A percentile compares a stretch with the other conserved stretches of the same genome.
phyloP scores from a whole-genome alignment of 495 filamentous ascomycete genomes.

The Hypoxylon fuscum region DNA sequence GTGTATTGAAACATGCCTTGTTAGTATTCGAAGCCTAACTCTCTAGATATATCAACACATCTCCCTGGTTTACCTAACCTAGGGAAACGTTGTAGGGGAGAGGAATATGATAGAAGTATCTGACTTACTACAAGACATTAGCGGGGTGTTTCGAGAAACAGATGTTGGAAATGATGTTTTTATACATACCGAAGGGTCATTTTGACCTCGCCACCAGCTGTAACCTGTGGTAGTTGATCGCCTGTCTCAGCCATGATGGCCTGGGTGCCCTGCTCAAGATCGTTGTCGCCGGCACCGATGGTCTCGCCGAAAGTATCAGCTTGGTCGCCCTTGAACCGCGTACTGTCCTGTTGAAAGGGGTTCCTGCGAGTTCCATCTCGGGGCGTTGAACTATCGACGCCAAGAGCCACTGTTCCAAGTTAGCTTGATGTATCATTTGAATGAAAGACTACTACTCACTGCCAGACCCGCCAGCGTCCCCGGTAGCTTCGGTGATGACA shows the following conservation, averaged over 20 bases:
- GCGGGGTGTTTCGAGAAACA: too few relatives aligned
- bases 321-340: constrained; percentile 56
- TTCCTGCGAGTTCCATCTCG: constrained; percentile 60
- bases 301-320: constrained; percentile 58
- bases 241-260: constrained; percentile 57
- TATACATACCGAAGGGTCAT: constrained; percentile 67
- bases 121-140: too few relatives aligned
- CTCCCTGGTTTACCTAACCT: too few relatives aligned
- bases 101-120: too few relatives aligned
- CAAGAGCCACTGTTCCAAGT: constrained; percentile 46
- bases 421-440: neutral
- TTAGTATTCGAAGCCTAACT: too few relatives aligned
- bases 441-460: constrained; percentile 32
- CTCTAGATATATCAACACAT: too few relatives aligned
- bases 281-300: constrained; percentile 53
- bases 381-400: constrained; percentile 59
- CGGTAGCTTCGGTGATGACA: constrained; percentile 57
- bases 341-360: constrained; percentile 64
- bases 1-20: too few relatives aligned
- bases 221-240: constrained; percentile 58
- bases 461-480: constrained; percentile 59
- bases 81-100: too few relatives aligned
- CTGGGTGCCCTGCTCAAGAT: constrained; percentile 57
- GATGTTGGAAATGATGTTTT: too few relatives aligned
- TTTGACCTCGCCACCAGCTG: constrained; percentile 53